These are phyloP conservation scores for Xerophyta viscosa DNA, from an alignment of 106 monocot species.

Conservation along the genomic window DNA sequence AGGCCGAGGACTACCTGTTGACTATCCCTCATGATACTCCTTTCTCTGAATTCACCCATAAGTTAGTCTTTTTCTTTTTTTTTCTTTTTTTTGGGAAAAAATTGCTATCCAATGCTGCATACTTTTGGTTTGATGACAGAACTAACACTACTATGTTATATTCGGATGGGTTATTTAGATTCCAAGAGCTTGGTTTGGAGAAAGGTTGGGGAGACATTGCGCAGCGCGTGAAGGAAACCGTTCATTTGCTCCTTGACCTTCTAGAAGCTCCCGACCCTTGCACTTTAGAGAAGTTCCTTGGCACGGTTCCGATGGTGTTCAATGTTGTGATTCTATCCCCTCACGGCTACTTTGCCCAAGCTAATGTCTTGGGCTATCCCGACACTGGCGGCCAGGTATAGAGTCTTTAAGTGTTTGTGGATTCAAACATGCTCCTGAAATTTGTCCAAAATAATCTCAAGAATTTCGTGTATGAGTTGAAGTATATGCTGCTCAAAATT, in stretches of 20 bases:
- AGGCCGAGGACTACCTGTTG: constrained; percentile 53
- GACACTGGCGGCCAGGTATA: constrained; percentile 84
- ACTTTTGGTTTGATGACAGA: constrained; percentile 6
- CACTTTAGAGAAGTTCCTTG: constrained; percentile 65
- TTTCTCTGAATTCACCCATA: constrained; percentile 50
- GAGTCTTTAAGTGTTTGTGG: no score
- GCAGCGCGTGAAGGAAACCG: constrained; percentile 32
- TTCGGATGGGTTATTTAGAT: no score
- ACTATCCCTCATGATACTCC: constrained; percentile 51
- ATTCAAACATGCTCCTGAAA: no score
- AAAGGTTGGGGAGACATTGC: constrained; percentile 78
- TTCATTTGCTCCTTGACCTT: constrained; percentile 66
- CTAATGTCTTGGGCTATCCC: constrained; percentile 81
- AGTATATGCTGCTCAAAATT: no score
- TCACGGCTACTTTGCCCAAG: constrained; percentile 87
- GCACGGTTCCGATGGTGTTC: constrained; percentile 72
- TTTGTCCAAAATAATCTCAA: neutral
- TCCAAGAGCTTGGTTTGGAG: constrained; percentile 61
- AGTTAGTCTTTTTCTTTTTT: no score
- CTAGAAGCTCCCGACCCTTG: constrained; percentile 81
- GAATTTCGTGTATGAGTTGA: neutral
- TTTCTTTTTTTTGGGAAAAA: no score
- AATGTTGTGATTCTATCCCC: constrained; percentile 87
- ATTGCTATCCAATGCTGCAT: neutral
- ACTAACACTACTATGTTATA: no score